Evolutionary conservation across 768 basidiomycete genomes (phyloP), one percentile per base, ranked within the genome.

Genomic region (Suillus spraguei): DNA sequence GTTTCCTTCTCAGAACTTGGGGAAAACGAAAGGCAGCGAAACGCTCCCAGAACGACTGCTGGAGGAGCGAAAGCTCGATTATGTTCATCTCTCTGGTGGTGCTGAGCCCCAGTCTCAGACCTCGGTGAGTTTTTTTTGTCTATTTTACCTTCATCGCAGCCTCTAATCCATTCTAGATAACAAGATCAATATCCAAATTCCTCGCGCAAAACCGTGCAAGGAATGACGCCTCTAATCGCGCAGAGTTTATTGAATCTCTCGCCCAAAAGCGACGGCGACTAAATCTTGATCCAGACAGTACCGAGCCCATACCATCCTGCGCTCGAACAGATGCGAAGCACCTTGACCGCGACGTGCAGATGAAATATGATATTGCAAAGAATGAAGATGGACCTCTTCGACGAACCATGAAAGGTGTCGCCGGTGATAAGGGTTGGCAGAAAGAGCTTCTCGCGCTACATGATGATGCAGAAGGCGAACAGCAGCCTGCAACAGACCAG

Each of bases 281-380:
- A 8, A 72, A 75, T n/a, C 69, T 75, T 44, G 77, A 77, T 24
- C 73, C 73, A 16, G 76, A 71, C 28, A 66, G 74, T 8, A 68
- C 80, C 3, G 75, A 72, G 13, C 62, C 69, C 10, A 68, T 72
- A 24, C 72, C 81, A 17, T 89, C 90, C 4, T 94, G 91, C 67
- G 92, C 92, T 13, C 85, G 92, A 10, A 83, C 85, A 4, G 89
- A 92, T 63, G 88, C 91, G 41, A 90, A 86, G 70, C 77, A 82
- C 0, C 75, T 91, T 38, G 85, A 94, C 72, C 79, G 92, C 44
- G 89, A 92, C 62, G 77, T 85, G 1, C 92, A 94, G 69, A 92
- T 94, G 81, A 91, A 90, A 72, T 94, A 93, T 66, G 92, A 94
- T 71, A 90, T 94, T 65, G 89, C 88, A n/a, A 91, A 87, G 75